These are phyloP conservation scores for Penicillium sp. DNA, from an alignment of 2,329 filamentous ascomycete species.

Conservation along the genomic window DNA sequence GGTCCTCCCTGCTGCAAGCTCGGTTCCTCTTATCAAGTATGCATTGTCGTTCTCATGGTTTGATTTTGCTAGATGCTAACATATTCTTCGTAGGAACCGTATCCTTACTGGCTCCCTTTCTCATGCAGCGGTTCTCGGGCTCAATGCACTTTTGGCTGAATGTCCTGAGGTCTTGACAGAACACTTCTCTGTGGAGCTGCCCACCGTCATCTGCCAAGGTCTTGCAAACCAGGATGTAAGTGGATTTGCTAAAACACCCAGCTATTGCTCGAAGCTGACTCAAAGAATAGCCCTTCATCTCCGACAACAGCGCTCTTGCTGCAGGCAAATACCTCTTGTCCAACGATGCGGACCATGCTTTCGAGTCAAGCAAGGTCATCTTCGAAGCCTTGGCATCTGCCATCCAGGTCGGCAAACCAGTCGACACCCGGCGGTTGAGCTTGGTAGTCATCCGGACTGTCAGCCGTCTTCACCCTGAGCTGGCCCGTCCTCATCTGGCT, in stretches of 20 bases:
- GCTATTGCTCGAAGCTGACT: constrained; percentile 13
- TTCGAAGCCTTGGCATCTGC: constrained; percentile 68
- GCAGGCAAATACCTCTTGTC: constrained; percentile 81
- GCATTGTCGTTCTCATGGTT: constrained; percentile 10
- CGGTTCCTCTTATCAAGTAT: constrained; percentile 51
- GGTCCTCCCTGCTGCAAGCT: constrained; percentile 66
- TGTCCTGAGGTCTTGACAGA: constrained; percentile 62
- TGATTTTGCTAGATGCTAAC: constrained; percentile 19
- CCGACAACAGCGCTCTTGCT: constrained; percentile 79
- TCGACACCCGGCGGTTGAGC: constrained; percentile 74
- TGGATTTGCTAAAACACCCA: constrained; percentile 14
- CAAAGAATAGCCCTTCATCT: constrained; percentile 59
- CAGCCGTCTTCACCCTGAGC: constrained; percentile 66
- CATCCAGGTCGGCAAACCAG: constrained; percentile 67
- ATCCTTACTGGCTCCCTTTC: constrained; percentile 70
- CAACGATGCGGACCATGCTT: constrained; percentile 50
- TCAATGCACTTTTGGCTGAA: constrained; percentile 83
- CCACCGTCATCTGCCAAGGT: constrained; percentile 68
- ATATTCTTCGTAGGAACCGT: constrained; percentile 54
- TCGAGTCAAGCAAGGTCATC: constrained; percentile 67
- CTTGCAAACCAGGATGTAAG: constrained; percentile 67
- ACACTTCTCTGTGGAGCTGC: constrained; percentile 63
- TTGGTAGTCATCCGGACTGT: constrained; percentile 83
- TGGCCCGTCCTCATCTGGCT: constrained; percentile 71
- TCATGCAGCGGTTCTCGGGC: constrained; percentile 68